Evolutionary conservation across 208 protist species (phyloP).

Genomic region (Wallacemonas sp.): DNA sequence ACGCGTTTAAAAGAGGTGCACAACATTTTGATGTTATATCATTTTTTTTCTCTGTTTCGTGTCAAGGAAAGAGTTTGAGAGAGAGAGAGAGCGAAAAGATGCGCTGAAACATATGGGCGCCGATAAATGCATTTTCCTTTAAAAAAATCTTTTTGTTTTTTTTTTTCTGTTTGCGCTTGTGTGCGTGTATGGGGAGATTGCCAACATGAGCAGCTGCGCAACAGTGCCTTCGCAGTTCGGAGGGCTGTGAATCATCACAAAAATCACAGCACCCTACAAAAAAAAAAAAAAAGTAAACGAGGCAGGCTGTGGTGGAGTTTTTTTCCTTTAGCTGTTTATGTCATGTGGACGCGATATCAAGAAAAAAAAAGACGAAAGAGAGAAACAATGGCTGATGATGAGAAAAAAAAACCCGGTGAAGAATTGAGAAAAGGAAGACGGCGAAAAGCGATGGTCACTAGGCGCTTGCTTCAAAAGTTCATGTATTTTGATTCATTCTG

Average conservation of each 20-base stretch:
- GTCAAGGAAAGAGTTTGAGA: neutral
- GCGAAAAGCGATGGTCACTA: neutral
- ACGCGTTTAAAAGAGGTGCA: no score
- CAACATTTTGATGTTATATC: no score
- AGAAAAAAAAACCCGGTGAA: neutral
- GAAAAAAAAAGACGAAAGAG: neutral
- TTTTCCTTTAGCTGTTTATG: neutral
- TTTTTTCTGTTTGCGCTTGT: neutral
- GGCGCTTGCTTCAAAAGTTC: neutral
- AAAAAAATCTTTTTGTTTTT: neutral
- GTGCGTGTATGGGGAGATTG: no score
- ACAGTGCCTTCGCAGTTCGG: no score
- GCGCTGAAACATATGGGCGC: neutral
- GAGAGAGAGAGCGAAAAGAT: neutral
- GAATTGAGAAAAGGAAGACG: neutral
- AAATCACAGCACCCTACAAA: neutral
- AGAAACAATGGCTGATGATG: neutral
- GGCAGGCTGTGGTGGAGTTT: no score
- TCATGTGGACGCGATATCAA: neutral
- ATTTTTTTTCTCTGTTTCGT: no score
- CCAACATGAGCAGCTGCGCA: neutral
- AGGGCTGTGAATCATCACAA: neutral
- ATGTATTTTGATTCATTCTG: conserved; percentile 4
- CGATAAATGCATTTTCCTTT: neutral
- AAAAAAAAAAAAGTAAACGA: conserved; percentile 14